Conservation (phyloP, 1,284 basidiomycete genomes). For the Puccinia horiana region DNA sequence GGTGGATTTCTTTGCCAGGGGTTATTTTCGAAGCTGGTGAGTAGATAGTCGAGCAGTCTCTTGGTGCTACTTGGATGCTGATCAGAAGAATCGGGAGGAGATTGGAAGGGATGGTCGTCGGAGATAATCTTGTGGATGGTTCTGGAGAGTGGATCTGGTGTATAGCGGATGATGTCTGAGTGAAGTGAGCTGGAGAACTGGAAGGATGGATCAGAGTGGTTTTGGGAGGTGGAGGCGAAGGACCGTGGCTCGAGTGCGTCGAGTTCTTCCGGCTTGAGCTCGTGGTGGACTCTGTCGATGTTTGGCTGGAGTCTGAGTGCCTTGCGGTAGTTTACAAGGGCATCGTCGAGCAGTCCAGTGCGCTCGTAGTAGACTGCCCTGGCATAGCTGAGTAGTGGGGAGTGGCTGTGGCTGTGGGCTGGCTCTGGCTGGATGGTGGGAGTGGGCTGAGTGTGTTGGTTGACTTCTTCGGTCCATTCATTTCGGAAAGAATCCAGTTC, state of each 20-base stretch:
- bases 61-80: conserved; percentile 18
- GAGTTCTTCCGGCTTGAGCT: not conserved
- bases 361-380: conserved; percentile 33
- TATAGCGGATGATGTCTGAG: not conserved
- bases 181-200: conserved; percentile 3
- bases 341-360: conserved; percentile 31
- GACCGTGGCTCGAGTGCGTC: conserved; percentile 15
- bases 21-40: conserved; percentile 16
- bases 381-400: conserved; percentile 13
- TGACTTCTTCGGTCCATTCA: conserved; percentile 29
- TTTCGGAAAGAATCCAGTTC: conserved; percentile 28
- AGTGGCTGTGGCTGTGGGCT: not conserved
- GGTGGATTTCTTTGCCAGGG: conserved; percentile 14
- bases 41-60: not conserved
- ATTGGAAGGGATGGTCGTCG: too few relatives aligned
- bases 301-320: conserved; percentile 21
- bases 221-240: not conserved
- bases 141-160: not conserved
- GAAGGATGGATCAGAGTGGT: conserved; percentile 13
- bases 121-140: not conserved
- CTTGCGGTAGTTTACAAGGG: conserved; percentile 14
- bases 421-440: not conserved
- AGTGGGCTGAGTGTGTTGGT: not conserved
- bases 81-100: not conserved
- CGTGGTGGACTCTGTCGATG: conserved; percentile 19